Evolutionary conservation across 148 eudicot genomes (phyloP).

Genomic region (Hydrangea macrophylla): DNA sequence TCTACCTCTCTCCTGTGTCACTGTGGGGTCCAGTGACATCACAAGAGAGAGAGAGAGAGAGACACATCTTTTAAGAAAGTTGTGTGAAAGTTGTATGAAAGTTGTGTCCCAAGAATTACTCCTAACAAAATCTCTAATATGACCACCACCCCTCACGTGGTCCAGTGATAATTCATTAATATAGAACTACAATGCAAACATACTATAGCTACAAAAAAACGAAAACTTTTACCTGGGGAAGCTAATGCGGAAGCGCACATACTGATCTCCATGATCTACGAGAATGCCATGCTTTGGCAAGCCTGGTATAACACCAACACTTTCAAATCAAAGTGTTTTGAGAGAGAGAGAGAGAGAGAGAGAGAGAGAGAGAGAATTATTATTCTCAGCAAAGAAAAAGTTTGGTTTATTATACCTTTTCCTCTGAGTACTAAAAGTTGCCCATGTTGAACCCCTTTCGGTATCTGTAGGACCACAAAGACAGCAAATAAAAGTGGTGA

Average conservation of each 20-base stretch:
- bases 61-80: too few species aligned
- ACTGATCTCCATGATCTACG: constrained; percentile 72
- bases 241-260: constrained; percentile 69
- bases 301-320: constrained; percentile 47
- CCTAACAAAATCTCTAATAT: background rate
- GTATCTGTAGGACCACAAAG: constrained; percentile 50
- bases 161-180: background rate
- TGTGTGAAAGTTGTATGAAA: too few species aligned
- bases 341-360: background rate
- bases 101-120: too few species aligned
- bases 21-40: too few species aligned
- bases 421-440: constrained; percentile 70
- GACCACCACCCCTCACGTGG: background rate
- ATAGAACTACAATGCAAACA: background rate
- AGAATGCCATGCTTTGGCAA: constrained; percentile 74
- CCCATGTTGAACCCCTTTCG: constrained; percentile 91
- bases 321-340: background rate
- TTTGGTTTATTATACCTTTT: constrained; percentile 48
- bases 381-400: constrained; percentile 10
- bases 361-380: background rate
- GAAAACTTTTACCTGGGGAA: constrained; percentile 65
- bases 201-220: background rate
- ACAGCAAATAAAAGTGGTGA: background rate
- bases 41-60: too few species aligned
- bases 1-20: too few species aligned